A percentile compares a stretch with the other conserved stretches of the same genome.
These are phyloP conservation scores for Acephala macrosclerotiorum DNA, from an alignment of 2,329 filamentous ascomycete species.

Conservation along the genomic window DNA sequence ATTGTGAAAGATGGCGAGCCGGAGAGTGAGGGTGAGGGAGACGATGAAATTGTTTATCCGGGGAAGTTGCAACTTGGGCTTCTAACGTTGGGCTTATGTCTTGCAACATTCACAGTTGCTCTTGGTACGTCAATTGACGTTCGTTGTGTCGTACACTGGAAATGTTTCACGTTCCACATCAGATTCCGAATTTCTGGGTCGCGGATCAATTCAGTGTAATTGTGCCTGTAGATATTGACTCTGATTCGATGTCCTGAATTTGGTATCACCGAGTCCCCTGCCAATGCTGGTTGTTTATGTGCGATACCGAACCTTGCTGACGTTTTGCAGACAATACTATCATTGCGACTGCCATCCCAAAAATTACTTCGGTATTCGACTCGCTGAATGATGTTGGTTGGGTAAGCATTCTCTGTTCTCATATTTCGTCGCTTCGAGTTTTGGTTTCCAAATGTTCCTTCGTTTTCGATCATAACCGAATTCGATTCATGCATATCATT, in stretches of 20 bases:
- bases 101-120: slow-evolving; percentile 56
- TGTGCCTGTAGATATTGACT: neutral
- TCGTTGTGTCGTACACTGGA: neutral
- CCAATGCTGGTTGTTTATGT: neutral
- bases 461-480: neutral
- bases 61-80: slow-evolving; percentile 43
- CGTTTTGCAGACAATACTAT: slow-evolving; percentile 46
- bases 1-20: slow-evolving; percentile 10
- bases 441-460: neutral
- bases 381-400: slow-evolving; percentile 49
- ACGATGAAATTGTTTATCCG: slow-evolving; percentile 39
- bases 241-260: neutral
- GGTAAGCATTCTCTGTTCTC: slow-evolving; percentile 35
- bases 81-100: slow-evolving; percentile 55
- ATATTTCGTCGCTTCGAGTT: neutral
- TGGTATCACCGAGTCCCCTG: neutral
- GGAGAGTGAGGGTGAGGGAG: slow-evolving; percentile 22
- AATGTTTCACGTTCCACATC: neutral
- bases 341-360: slow-evolving; percentile 50
- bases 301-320: slow-evolving; percentile 6
- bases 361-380: slow-evolving; percentile 50
- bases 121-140: slow-evolving; percentile 43
- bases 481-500: neutral
- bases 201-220: neutral
- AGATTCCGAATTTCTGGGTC: neutral